phyloP scores from a whole-genome alignment of 1,284 basidiomycete genomes.

The Microbotryum scabiosae region DNA sequence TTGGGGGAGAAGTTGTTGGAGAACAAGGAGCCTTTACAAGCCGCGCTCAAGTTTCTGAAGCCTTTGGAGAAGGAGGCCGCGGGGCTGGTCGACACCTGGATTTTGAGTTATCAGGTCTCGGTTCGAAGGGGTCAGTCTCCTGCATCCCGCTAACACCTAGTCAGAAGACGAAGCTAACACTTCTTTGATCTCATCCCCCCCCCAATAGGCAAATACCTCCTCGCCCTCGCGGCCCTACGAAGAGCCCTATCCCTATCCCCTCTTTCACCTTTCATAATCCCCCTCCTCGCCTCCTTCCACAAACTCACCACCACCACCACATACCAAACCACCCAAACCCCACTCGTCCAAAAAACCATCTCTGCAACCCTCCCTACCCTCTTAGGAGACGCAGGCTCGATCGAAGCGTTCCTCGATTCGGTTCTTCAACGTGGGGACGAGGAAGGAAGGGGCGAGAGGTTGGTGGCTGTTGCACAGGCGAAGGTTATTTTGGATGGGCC shows the following conservation, averaged over 20 bases:
- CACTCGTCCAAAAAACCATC: conserved; percentile 40
- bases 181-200: background rate
- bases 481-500: conserved; percentile 47
- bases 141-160: background rate
- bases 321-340: conserved; percentile 34
- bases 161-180: background rate
- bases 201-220: conserved; percentile 62
- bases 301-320: conserved; percentile 36
- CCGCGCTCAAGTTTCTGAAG: conserved; percentile 63
- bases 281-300: conserved; percentile 60
- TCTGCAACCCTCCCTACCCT: conserved; percentile 46
- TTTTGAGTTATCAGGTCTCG: conserved; percentile 69
- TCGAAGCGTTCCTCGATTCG: conserved; percentile 62
- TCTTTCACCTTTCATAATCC: conserved; percentile 57
- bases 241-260: conserved; percentile 52
- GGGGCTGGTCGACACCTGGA: conserved; percentile 61
- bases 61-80: conserved; percentile 54
- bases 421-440: conserved; percentile 51
- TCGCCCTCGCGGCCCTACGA: conserved; percentile 63
- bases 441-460: conserved; percentile 45
- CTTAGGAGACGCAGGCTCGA: conserved; percentile 50
- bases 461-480: conserved; percentile 57
- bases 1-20: conserved; percentile 63
- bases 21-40: conserved; percentile 61
- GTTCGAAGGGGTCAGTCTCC: conserved; percentile 54